Evolutionary conservation across 2,329 filamentous ascomycete genomes (phyloP), one percentile per base, ranked within the genome.

Genomic region (Falciphora oryzae): DNA sequence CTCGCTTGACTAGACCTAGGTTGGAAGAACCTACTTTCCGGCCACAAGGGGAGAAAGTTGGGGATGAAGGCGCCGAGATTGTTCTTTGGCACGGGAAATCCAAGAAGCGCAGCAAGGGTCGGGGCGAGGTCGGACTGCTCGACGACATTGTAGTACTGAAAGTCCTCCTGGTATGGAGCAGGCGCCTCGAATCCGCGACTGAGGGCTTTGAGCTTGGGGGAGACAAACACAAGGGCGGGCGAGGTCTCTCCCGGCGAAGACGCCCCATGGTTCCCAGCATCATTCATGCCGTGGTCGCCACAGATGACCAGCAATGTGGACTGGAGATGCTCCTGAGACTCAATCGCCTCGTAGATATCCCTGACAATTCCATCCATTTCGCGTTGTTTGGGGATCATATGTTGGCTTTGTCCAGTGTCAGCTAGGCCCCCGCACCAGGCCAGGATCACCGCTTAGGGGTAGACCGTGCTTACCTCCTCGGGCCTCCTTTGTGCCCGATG

Each of bases 241-340:
- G 94, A 97, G 1, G 95, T 98, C 79, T 99, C 95, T 58, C 95
- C 94, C 1, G 92, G 86, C 0, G 93, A 93, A 13, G 94, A 97
- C 56, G 94, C 95, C 35, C 95, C 95, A 74, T 99, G 95, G 70
- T 98, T 98, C 2, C 95, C 95, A 27, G 92, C 95, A 70, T 98
- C 94, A 70, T 98, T 99, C 95, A 99, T 99, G n/a, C 95, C 95
- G 73, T 99, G 95, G 71, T 99, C 96, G 65, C 95, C 95, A 65
- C 89, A 92, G 8, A 99, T 78, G 3, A 99, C 88, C 59, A 99
- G 83, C 2, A 99, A 79, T 0, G 94, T 93, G 5, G 90, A 90
- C 38, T 85, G 73, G 1, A 97, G 85, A 74, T 97, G 89, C 1
- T 83, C 73, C 65, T 90, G 78, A 4, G 82, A 82, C 71, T 90